phyloP scores from a whole-genome alignment of 2,329 filamentous ascomycete species.

The Penicillium sp. region DNA sequence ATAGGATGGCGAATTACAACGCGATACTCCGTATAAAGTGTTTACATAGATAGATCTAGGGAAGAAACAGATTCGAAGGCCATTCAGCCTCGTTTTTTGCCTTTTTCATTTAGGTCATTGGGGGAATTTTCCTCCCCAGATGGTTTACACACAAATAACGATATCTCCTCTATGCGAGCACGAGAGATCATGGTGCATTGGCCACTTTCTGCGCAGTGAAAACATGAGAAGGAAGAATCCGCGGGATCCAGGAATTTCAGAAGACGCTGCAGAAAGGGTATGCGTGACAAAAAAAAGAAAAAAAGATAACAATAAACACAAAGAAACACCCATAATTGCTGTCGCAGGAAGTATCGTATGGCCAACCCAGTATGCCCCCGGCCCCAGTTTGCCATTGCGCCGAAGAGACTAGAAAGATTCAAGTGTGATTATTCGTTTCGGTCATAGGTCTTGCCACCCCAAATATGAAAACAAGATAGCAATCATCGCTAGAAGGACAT shows the following conservation, averaged over 20 bases:
- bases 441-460: slow-evolving; percentile 26
- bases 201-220: slow-evolving; percentile 6
- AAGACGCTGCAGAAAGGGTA: slow-evolving; percentile 24
- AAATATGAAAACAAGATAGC: slow-evolving; percentile 19
- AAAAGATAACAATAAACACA: slow-evolving; percentile 14
- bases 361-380: slow-evolving; percentile 24
- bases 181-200: neutral
- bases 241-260: slow-evolving; percentile 16
- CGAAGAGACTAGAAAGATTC: slow-evolving; percentile 21
- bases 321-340: slow-evolving; percentile 23
- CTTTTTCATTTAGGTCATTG: slow-evolving; percentile 20
- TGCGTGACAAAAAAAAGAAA: slow-evolving; percentile 11
- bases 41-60: neutral
- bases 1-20: neutral
- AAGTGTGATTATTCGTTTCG: slow-evolving; percentile 25
- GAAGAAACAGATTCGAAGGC: slow-evolving; percentile 4
- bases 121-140: slow-evolving; percentile 9
- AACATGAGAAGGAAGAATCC: slow-evolving; percentile 12
- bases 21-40: neutral
- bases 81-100: slow-evolving; percentile 23
- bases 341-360: slow-evolving; percentile 23
- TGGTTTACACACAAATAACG: slow-evolving; percentile 17
- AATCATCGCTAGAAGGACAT: slow-evolving; percentile 22
- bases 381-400: slow-evolving; percentile 27
- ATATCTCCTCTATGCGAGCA: slow-evolving; percentile 4